A percentile compares a stretch with the other conserved stretches of the same genome.
These are phyloP conservation scores for Bacidia gigantensis DNA, from an alignment of 495 filamentous ascomycete genomes.

Conservation along the genomic window DNA sequence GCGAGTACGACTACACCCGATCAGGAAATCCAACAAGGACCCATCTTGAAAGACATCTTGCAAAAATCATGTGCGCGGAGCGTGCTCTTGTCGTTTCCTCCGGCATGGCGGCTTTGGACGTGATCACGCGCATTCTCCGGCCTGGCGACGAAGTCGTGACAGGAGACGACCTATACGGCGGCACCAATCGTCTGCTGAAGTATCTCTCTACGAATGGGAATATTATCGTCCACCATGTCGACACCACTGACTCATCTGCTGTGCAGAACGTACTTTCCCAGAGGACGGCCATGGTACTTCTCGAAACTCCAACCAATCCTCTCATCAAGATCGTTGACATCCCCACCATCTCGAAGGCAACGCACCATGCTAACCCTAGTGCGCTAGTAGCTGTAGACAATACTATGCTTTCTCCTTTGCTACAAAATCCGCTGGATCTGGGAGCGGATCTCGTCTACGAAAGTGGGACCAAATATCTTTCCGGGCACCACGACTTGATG, in stretches of 20 bases:
- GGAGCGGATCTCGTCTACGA: constrained; percentile 96
- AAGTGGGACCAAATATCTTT: constrained; percentile 93
- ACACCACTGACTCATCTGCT: constrained; percentile 62
- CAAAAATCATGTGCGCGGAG: constrained; percentile 94
- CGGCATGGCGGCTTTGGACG: constrained; percentile 93
- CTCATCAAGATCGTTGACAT: constrained; percentile 97
- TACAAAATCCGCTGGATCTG: constrained; percentile 81
- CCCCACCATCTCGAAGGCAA: constrained; percentile 52
- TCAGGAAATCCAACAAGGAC: constrained; percentile 94
- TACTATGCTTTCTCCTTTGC: constrained; percentile 92
- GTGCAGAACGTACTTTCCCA: constrained; percentile 52
- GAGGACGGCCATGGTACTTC: constrained; percentile 89
- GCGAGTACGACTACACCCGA: constrained; percentile 94
- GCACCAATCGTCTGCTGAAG: constrained; percentile 85
- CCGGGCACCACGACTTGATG: constrained; percentile 98
- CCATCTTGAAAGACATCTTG: constrained; percentile 89
- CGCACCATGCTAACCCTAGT: constrained; percentile 65
- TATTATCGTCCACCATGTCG: constrained; percentile 90
- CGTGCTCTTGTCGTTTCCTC: constrained; percentile 86
- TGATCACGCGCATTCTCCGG: constrained; percentile 83
- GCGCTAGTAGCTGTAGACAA: constrained; percentile 90
- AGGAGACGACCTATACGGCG: constrained; percentile 92
- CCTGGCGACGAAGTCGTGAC: constrained; percentile 96
- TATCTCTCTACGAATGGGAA: constrained; percentile 75
- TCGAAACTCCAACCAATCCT: constrained; percentile 94